phyloP scores from a whole-genome alignment of 2,329 filamentous ascomycete species.

The Arthrobotrys megalospora region DNA sequence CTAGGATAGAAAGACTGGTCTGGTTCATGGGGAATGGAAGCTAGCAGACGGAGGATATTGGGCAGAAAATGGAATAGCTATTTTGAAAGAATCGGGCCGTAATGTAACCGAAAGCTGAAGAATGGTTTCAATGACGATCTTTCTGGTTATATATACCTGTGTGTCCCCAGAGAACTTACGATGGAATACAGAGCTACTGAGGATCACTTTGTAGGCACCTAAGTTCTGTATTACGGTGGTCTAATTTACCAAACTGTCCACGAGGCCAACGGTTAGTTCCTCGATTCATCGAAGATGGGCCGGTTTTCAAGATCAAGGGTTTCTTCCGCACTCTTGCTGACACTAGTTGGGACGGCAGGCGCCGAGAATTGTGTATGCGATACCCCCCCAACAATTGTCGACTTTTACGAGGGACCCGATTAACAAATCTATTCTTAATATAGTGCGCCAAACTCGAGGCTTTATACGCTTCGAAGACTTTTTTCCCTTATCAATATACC shows the following conservation, averaged over 20 bases:
- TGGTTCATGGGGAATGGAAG: neutral
- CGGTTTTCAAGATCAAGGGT: constrained; percentile 1
- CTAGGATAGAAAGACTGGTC: neutral
- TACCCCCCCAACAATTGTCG: neutral
- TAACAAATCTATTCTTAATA: neutral
- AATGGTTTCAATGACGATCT: neutral
- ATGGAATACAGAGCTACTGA: neutral
- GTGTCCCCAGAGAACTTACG: neutral
- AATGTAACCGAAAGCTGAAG: neutral
- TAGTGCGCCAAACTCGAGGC: constrained; percentile 44
- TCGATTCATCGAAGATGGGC: constrained; percentile 16
- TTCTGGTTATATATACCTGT: constrained; percentile 2
- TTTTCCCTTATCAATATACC: constrained; percentile 11
- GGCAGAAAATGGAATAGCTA: neutral
- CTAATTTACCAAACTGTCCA: too few species aligned
- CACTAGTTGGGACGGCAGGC: neutral
- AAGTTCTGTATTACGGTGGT: neutral
- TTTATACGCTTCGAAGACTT: constrained; percentile 29
- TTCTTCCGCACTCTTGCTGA: constrained; percentile 8
- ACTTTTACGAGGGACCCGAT: neutral
- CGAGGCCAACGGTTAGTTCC: too few species aligned
- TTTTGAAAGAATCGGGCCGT: neutral
- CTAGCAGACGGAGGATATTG: neutral
- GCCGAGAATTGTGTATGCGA: constrained; percentile 38
- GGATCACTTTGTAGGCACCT: neutral